Conservation (phyloP, 2,329 filamentous ascomycete species). For the Penicillium rolfsii region DNA sequence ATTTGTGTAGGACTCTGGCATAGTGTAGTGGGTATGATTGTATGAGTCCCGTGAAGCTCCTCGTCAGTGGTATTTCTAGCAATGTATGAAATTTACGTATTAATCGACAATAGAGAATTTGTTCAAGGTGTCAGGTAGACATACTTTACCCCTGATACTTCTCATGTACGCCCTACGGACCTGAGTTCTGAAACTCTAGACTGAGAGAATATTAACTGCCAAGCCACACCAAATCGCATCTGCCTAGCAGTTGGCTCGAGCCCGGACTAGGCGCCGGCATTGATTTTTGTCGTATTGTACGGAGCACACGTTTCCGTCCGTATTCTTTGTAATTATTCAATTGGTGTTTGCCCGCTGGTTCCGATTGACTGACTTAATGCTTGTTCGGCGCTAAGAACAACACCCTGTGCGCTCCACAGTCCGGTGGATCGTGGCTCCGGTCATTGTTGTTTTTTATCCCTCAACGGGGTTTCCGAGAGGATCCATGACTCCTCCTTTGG, state of each 20-base stretch:
- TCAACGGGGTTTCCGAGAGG: slow-evolving; percentile 5
- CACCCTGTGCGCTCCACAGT: slow-evolving; percentile 16
- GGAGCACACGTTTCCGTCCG: neutral
- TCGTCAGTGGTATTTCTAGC: slow-evolving; percentile 3
- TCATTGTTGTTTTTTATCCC: neutral
- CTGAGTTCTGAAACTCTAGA: neutral
- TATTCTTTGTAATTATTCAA: neutral
- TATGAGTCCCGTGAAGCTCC: neutral
- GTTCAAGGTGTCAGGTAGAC: neutral
- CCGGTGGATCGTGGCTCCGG: slow-evolving; percentile 19
- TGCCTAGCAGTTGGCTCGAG: slow-evolving; percentile 8
- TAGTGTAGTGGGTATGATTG: neutral
- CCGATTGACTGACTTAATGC: slow-evolving; percentile 3
- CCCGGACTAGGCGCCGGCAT: slow-evolving; percentile 7
- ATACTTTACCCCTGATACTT: neutral
- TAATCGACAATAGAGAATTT: neutral
- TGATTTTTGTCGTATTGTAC: neutral
- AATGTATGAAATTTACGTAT: too few species aligned
- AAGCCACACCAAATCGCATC: slow-evolving; percentile 5
- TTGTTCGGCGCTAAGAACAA: slow-evolving; percentile 11
- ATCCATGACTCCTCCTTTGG: slow-evolving; percentile 8
- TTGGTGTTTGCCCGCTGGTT: neutral
- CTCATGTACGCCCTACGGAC: neutral
- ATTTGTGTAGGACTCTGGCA: neutral
- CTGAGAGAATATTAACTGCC: neutral